Base-by-base conservation (phyloP, 2,329 filamentous ascomycete genomes). In the Cucurbitaria berberidis region DNA sequence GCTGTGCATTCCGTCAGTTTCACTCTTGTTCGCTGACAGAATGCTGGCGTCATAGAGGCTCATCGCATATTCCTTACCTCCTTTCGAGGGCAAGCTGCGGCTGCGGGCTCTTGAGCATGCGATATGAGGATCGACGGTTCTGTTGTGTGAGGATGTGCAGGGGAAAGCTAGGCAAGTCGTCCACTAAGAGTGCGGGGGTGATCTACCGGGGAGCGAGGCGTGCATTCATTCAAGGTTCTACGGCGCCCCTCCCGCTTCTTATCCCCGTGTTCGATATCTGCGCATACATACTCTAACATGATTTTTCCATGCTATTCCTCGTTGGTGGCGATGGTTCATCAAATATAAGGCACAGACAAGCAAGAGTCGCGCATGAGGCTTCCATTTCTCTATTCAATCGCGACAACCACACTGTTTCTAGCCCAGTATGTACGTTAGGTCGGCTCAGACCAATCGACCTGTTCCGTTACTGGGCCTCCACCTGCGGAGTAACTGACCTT, bases 401-500 rank as follows among this genome's bases (percentile, higher is more conserved):
- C 42, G 44, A 32, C 51, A 45, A 38, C 38, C 39, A 47, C 34
- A 42, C n/a, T 16, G 49, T 22, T 29, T 13, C 24, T 26, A 29
- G n/a, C 5, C 34, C 3, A 36, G 8, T 38, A 19, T 22, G 19
- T 45, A 35, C 41, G n/a, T n/a, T 65, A 74, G 47, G 69, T 63
- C 21, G 91, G 88, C 77, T 99, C 95, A 26, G 90, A 88, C 95
- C 95, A 99, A 79, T 97, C 96, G 53, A 98, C 92, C 77, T 98
- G 93, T 70, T 99, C 95, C 72, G 89, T 89, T 16, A 96, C 82
- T 57, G 88, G 84, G 46, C 86, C 86, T 21, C 81, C 85, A 52
- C 85, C 84, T 74, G 89, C 89, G 29, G 84, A 80, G 74, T 92
- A 98, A 51, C 85, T 87, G 68, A 99, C 85, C 77, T 92, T 92